Evolutionary conservation across 257 asterid genomes (phyloP), one percentile per base, ranked within the genome.

Genomic region (Buddleja alternifolia): DNA sequence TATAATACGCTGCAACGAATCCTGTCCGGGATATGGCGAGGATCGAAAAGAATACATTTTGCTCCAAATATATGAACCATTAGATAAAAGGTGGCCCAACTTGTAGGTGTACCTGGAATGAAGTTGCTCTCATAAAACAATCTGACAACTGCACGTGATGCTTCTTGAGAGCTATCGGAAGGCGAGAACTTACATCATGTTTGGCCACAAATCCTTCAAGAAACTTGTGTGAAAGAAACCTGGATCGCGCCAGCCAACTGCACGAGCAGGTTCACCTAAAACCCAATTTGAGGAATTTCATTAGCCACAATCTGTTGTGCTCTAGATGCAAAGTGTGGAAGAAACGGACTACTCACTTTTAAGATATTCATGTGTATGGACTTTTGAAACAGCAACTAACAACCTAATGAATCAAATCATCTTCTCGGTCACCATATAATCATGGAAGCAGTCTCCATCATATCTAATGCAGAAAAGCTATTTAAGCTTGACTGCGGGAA

Each of bases 161-260:
- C 36, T 34, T 8, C 16, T 58, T 14, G 8, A 17, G 12, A 8
- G 0, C 14, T 15, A 34, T 36, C 7, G 34, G 21, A 39, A 29
- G 32, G 58, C 11, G 20, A 61, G 53, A 46, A 72, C 88, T 68
- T 78, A 90, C 98, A 69, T 47, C 8, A 80, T 78, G 71, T 74
- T 86, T 64, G 97, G 99, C 99, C 99, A 93, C 76, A 93, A 70
- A 62, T 90, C 82, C 78, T 85, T 87, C 66, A 93, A 82, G 86
- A 90, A 93, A 78, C 95, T 86, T 7, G 97, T 93, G 44, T 93
- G 97, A 52, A 93, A 84, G 78, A 84, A 93, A 56, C 98, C 98
- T 63, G 98, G 97, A 76, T 93, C 90, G 63, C 98, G 96, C 96
- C 98, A 93, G 37, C 98, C 97, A 32, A 93, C 94, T n/a, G 98